Base-by-base conservation (phyloP, 495 filamentous ascomycete species). In the Staphylotrichum tortipilum region DNA sequence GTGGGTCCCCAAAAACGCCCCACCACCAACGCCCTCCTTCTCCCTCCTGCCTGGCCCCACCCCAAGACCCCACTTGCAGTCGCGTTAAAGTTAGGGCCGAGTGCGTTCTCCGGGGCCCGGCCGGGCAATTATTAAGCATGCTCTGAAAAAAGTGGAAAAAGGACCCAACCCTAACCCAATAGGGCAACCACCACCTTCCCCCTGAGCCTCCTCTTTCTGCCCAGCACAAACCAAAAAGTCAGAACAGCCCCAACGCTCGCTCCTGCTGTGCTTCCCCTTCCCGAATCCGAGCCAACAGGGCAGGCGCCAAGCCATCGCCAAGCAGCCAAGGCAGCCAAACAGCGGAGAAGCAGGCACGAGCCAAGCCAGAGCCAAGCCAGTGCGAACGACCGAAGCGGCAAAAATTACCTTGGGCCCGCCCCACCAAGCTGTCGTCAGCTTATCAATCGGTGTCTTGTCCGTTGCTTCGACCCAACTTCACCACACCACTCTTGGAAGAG, bases 341-440 rank as follows among this genome's bases (percentile, higher is more conserved):
- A 38, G 42, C 40, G 17, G 45, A 39, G n/a, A n/a, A n/a, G n/a
- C n/a, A n/a, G n/a, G n/a, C n/a, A n/a, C n/a, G n/a, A n/a, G 24
- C 45, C 29, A 14, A 35, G n/a, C 30, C 38, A 47, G 23, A 37
- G 38, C 23, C 44, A 47, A 47, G 44, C 44, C 28, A n/a, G 17
- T 44, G 24, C 24, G 45, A 21, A 30, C 10, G 30, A 36, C 31
- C 26, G 36, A 39, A 47, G 35, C 15, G 36, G 34, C 10, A 47
- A 48, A 30, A 22, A 35, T 23, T 7, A 38, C 38, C 31, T 15
- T n/a, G 9, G n/a, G 17, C 19, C 7, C 29, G 29, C 46, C 18
- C 52, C 52, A 44, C 52, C 34, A n/a, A n/a, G 36, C 15, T 38
- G 50, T 50, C 54, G 54, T 57, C 49, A 57, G 54, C 50, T 54